Conservation (phyloP, 75 land plant genomes). For the Isoetes taiwanensis region DNA sequence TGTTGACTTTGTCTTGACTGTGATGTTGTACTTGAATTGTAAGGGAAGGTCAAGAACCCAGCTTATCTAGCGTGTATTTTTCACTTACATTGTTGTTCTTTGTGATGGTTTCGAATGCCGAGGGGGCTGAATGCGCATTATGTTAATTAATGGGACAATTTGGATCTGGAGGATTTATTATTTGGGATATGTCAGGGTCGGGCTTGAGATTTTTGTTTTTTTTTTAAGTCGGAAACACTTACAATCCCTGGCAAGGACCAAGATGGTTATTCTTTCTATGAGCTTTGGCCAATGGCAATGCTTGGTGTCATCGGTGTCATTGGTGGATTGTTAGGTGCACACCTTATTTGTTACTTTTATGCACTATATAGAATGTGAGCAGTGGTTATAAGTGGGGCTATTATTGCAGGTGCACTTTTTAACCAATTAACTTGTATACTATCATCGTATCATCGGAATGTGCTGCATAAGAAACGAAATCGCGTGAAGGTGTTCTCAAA, state of each 20-base stretch:
- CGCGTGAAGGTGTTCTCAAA: constrained; percentile 97
- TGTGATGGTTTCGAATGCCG: no score
- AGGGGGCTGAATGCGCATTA: no score
- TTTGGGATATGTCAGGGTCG: constrained; percentile 95
- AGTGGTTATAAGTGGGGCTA: no score
- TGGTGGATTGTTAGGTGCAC: constrained; percentile 92
- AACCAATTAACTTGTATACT: constrained; percentile 80
- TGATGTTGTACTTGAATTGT: no score
- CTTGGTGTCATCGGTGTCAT: constrained; percentile 95
- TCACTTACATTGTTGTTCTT: constrained; percentile 96
- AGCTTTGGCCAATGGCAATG: constrained; percentile 92
- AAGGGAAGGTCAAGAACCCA: constrained; percentile 99
- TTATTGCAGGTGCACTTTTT: constrained; percentile 68
- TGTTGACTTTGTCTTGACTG: no score
- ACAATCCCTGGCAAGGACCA: constrained; percentile 88
- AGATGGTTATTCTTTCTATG: constrained; percentile 94
- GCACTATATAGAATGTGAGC: no score
- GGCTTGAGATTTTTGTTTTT: no score
- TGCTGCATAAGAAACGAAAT: constrained; percentile 74
- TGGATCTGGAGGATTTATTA: constrained; percentile 97
- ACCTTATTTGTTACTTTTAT: no score
- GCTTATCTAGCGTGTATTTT: constrained; percentile 97
- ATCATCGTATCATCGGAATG: constrained; percentile 71
- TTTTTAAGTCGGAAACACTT: no score
- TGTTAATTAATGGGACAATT: constrained; percentile 99